Evolutionary conservation across 371 early-diverging fungal species (phyloP).

Genomic region (Neoconidiobolus thromboides): DNA sequence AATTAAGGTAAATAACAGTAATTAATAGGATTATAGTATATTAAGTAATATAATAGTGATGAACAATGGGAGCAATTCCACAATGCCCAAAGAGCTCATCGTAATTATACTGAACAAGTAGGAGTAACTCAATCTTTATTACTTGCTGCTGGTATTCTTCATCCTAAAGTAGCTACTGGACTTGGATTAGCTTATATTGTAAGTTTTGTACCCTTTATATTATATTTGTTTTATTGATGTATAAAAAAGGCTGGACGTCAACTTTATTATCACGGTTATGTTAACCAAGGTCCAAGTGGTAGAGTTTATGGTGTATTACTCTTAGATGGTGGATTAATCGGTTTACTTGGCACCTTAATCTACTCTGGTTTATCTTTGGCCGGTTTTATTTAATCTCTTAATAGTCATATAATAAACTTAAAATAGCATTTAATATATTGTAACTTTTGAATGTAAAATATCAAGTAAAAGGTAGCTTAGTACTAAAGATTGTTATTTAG

Average conservation of each 20-base stretch:
- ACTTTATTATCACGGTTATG: not conserved
- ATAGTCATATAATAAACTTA: too few species aligned
- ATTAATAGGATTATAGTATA: not conserved
- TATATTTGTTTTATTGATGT: not conserved
- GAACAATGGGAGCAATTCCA: constrained; percentile 2
- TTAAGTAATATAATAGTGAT: not conserved
- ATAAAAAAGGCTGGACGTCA: constrained; percentile 2
- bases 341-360: not conserved
- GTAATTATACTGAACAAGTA: constrained; percentile 1
- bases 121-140: not conserved
- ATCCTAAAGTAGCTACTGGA: not conserved
- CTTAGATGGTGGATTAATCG: not conserved
- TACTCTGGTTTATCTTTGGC: not conserved
- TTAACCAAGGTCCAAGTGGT: not conserved
- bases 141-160: not conserved
- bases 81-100: constrained; percentile 4
- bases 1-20: not conserved
- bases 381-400: not conserved
- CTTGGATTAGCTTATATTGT: not conserved
- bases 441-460: too few species aligned
- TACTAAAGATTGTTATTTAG: too few species aligned
- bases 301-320: not conserved
- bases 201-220: not conserved
- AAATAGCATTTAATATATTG: too few species aligned
- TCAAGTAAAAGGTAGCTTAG: too few species aligned